phyloP scores from a whole-genome alignment of 768 basidiomycete genomes.

The Favolaschia claudopus region DNA sequence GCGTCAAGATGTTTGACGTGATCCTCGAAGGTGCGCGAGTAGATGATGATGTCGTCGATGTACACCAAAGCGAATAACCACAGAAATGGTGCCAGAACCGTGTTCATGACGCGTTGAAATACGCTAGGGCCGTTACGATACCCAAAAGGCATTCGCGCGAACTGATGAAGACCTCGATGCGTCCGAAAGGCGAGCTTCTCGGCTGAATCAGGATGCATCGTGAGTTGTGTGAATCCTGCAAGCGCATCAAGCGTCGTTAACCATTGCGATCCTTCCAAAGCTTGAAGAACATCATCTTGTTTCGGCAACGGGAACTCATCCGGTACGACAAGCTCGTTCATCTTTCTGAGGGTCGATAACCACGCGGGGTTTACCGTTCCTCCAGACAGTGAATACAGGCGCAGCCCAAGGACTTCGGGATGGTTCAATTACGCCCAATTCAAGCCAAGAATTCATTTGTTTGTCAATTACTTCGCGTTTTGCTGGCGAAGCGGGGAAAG shows the following conservation, averaged over 20 bases:
- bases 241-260: slow-evolving; percentile 45
- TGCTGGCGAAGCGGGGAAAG: slow-evolving; percentile 34
- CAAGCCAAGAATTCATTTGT: slow-evolving; percentile 41
- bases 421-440: slow-evolving; percentile 45
- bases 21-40: slow-evolving; percentile 34
- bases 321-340: slow-evolving; percentile 29
- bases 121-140: slow-evolving; percentile 44
- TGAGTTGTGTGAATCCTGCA: slow-evolving; percentile 49
- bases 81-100: slow-evolving; percentile 40
- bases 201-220: slow-evolving; percentile 34
- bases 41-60: slow-evolving; percentile 52
- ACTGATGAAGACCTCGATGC: slow-evolving; percentile 49
- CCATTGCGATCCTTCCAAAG: slow-evolving; percentile 37
- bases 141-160: slow-evolving; percentile 50
- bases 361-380: slow-evolving; percentile 45
- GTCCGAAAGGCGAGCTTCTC: slow-evolving; percentile 47
- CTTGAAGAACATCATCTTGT: slow-evolving; percentile 36
- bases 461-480: slow-evolving; percentile 38
- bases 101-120: slow-evolving; percentile 52
- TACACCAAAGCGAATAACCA: slow-evolving; percentile 51
- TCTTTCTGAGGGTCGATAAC: slow-evolving; percentile 41
- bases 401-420: slow-evolving; percentile 48
- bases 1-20: slow-evolving; percentile 40
- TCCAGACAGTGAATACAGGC: slow-evolving; percentile 42
- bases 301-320: slow-evolving; percentile 36